A percentile compares a stretch with the other conserved stretches of the same genome.
Conservation (phyloP, 176 grass and related monocot genomes). For the Carex parvula region DNA sequence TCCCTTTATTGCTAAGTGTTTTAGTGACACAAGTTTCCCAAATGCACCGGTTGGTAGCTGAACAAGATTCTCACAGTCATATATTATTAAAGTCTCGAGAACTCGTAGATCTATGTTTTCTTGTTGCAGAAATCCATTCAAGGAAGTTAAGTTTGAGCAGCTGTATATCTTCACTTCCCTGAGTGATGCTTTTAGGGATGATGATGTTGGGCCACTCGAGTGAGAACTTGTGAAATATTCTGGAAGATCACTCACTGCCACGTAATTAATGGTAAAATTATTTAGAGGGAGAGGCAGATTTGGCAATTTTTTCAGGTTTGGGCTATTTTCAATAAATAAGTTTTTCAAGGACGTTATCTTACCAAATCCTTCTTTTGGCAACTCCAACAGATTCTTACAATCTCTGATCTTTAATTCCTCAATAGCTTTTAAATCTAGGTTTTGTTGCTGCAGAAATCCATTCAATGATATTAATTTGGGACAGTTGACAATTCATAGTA, state of each 20-base stretch:
- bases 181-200: neutral
- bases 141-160: neutral
- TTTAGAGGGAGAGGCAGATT: slow-evolving; percentile 26
- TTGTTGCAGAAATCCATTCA: slow-evolving; percentile 21
- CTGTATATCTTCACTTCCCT: neutral
- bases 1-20: neutral
- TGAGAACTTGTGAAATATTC: neutral
- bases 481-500: accelerated
- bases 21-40: slow-evolving; percentile 6
- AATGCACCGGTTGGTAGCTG: neutral
- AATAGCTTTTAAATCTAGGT: too few relatives aligned
- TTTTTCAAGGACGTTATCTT: slow-evolving; percentile 17
- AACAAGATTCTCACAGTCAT: slow-evolving; percentile 11
- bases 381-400: too few relatives aligned
- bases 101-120: neutral
- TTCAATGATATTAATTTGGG: too few relatives aligned
- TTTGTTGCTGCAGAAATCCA: too few relatives aligned
- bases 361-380: neutral
- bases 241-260: slow-evolving; percentile 29
- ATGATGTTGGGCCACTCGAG: neutral
- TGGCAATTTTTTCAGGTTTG: slow-evolving; percentile 26
- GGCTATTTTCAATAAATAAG: slow-evolving; percentile 13
- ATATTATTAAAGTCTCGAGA: neutral
- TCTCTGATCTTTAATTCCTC: too few relatives aligned
- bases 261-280: neutral